phyloP scores from a whole-genome alignment of 768 basidiomycete species.

The Collybia sordida region DNA sequence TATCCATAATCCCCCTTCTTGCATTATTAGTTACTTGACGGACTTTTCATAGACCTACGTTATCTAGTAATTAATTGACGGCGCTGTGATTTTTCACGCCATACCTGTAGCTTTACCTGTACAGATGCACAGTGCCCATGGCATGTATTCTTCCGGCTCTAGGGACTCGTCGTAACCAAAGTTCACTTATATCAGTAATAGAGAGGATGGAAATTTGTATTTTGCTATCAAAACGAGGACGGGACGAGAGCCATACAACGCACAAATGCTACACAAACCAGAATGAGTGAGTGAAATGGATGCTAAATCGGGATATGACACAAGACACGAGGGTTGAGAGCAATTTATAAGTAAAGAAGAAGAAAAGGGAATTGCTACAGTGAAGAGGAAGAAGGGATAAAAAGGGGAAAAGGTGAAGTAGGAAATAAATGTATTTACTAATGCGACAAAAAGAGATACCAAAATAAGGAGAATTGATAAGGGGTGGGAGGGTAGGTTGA shows the following conservation, averaged over 20 bases:
- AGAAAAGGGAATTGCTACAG: background rate
- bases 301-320: constrained; percentile 22
- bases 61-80: no score
- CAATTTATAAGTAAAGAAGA: constrained; percentile 5
- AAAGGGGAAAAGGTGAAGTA: constrained; percentile 1
- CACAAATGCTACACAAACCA: constrained; percentile 27
- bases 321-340: constrained; percentile 10
- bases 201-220: no score
- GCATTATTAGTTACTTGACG: background rate
- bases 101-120: no score
- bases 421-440: background rate
- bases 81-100: no score
- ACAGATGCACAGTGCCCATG: no score
- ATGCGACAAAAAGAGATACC: background rate
- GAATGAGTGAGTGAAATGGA: constrained; percentile 20
- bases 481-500: background rate
- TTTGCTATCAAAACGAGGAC: no score
- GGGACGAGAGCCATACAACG: constrained; percentile 27
- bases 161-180: background rate
- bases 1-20: background rate
- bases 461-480: constrained; percentile 1
- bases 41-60: no score
- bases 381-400: constrained; percentile 4
- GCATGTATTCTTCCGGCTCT: no score
- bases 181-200: background rate